Evolutionary conservation across 2,329 filamentous ascomycete species (phyloP).

Genomic region (Stachybotrys chlorohalonatus): DNA sequence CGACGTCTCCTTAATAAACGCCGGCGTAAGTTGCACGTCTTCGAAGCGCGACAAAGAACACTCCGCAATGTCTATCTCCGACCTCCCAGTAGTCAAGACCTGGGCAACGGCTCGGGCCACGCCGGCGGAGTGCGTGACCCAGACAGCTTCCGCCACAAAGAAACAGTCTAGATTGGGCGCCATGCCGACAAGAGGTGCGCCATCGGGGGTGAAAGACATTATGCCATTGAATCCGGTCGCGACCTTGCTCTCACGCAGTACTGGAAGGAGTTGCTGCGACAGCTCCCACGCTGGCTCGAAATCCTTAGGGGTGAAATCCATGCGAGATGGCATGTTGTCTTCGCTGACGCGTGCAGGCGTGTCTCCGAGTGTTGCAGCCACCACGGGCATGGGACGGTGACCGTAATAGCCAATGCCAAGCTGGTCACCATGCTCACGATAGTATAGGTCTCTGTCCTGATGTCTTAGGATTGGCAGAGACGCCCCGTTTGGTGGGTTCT

Average conservation of each 20-base stretch:
- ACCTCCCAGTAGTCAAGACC: slow-evolving; percentile 45
- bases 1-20: slow-evolving; percentile 49
- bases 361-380: slow-evolving; percentile 41
- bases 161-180: slow-evolving; percentile 51
- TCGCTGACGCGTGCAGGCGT: slow-evolving; percentile 46
- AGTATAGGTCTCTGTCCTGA: slow-evolving; percentile 57
- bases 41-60: slow-evolving; percentile 54
- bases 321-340: slow-evolving; percentile 53
- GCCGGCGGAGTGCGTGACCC: slow-evolving; percentile 58
- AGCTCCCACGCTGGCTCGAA: slow-evolving; percentile 52
- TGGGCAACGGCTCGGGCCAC: slow-evolving; percentile 53
- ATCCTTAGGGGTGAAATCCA: slow-evolving; percentile 50
- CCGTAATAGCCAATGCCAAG: slow-evolving; percentile 57
- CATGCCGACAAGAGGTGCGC: slow-evolving; percentile 49
- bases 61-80: slow-evolving; percentile 46
- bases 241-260: slow-evolving; percentile 38
- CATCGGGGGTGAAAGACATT: slow-evolving; percentile 58
- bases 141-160: slow-evolving; percentile 56
- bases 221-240: slow-evolving; percentile 56
- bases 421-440: slow-evolving; percentile 53
- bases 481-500: slow-evolving; percentile 33
- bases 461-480: slow-evolving; percentile 49
- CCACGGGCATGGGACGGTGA: slow-evolving; percentile 51
- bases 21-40: slow-evolving; percentile 45
- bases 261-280: slow-evolving; percentile 44